Base-by-base conservation (phyloP, 495 filamentous ascomycete genomes). In the Xylaria palmicola region DNA sequence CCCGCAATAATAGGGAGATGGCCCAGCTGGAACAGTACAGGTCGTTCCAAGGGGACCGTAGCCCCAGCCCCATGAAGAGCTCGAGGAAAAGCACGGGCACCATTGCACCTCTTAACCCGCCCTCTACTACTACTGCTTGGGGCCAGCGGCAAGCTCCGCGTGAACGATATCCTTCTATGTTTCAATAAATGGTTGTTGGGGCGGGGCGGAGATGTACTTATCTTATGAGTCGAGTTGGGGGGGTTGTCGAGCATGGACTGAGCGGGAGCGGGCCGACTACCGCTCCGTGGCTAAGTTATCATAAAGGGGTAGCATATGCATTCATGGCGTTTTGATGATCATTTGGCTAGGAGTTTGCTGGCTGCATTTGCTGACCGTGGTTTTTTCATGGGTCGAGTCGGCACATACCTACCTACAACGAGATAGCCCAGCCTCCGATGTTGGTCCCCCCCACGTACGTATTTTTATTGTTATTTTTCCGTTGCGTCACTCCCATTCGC, bases 1-100 rank as follows among this genome's bases (percentile, higher is more conserved):
- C 82, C 15, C 74, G 77, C 51, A 84, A 83, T 68, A 77, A 75
- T 10, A 73, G 77, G 30, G 81, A 83, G 61, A 83, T 84, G 81
- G 82, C 82, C 6, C 71, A 73, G 7, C 64, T 79, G 6, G 82
- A 85, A 66, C 78, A 81, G 64, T 71, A 65, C 41, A 60, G 64
- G 20, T 64, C 69, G 26, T 52, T 60, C 12, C 62, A 63, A 12
- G 48, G 65, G 50, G 67, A 72, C 9, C 61, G 65, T 13, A 70
- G 67, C 36, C 49, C 29, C 12, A 72, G 65, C 32, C 67, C 69
- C 20, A 52, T 55, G 3, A 69, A 72, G 65, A 65, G 48, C 32
- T 22, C 53, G 44, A 63, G 67, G 43, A 71, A 64, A 51, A 71
- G 66, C 56, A 67, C 59, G 4, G 69, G 66, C 51, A 59, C 62